Conservation (phyloP, 768 basidiomycete genomes). For the Mycena maculata region DNA sequence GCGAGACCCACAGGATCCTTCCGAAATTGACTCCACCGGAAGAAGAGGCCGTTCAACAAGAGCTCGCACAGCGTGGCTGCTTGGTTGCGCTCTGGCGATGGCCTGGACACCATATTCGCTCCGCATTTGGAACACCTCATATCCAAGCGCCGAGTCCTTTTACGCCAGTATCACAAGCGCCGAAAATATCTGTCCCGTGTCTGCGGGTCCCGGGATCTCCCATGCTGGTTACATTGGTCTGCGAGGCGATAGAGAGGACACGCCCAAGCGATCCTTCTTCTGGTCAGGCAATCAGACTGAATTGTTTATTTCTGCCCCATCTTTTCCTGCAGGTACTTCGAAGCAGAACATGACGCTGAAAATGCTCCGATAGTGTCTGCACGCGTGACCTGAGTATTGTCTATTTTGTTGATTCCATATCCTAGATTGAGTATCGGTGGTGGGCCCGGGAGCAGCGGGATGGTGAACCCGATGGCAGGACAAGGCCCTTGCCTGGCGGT, state of each 20-base stretch:
- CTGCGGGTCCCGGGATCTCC: conserved; percentile 3
- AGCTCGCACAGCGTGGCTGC: conserved; percentile 3
- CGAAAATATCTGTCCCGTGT: conserved; percentile 15
- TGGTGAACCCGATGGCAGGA: conserved; percentile 15
- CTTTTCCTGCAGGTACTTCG: conserved; percentile 11
- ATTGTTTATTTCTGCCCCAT: background rate
- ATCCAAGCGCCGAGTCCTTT: background rate
- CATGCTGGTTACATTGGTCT: conserved; percentile 29
- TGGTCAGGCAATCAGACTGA: conserved; percentile 1
- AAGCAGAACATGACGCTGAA: conserved; percentile 21
- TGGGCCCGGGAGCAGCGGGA: conserved; percentile 24
- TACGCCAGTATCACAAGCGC: conserved; percentile 11
- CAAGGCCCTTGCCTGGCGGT: conserved; percentile 8
- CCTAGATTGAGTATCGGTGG: conserved; percentile 23
- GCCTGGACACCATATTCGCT: background rate
- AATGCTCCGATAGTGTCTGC: conserved; percentile 17
- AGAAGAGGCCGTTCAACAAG: no score
- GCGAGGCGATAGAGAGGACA: conserved; percentile 16
- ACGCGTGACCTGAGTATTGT: background rate
- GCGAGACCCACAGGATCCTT: no score
- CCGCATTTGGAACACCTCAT: background rate
- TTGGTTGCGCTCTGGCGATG: background rate
- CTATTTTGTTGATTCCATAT: background rate
- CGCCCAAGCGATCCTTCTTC: conserved; percentile 28
- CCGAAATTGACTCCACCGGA: no score